These are phyloP conservation scores for Sphaerulina vaccinii DNA, from an alignment of 2,329 filamentous ascomycete species.

Conservation along the genomic window DNA sequence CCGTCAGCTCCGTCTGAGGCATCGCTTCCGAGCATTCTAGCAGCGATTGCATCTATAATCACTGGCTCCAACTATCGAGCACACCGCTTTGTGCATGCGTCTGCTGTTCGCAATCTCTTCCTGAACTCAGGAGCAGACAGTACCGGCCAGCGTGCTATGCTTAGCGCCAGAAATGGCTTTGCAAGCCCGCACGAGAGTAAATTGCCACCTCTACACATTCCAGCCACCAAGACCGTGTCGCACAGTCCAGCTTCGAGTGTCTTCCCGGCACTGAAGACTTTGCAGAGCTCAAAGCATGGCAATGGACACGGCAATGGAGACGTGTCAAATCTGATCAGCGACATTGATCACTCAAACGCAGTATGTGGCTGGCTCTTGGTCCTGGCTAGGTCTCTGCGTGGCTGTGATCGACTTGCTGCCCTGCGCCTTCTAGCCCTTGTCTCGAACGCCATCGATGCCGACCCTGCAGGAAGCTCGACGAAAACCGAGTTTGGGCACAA, in stretches of 20 bases:
- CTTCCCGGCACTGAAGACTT: constrained; percentile 45
- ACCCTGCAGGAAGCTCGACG: constrained; percentile 39
- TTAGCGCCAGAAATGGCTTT: constrained; percentile 30
- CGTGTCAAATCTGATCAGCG: constrained; percentile 20
- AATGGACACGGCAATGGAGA: constrained; percentile 15
- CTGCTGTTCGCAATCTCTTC: constrained; percentile 49
- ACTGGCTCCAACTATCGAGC: constrained; percentile 76
- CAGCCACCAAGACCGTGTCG: constrained; percentile 37
- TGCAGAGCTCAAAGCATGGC: constrained; percentile 26
- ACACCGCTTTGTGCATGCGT: constrained; percentile 51
- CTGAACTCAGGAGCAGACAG: constrained; percentile 20
- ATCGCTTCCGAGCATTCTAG: constrained; percentile 66
- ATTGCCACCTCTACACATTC: constrained; percentile 43
- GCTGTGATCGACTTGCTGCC: constrained; percentile 43
- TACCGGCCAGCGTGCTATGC: constrained; percentile 27
- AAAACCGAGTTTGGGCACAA: constrained; percentile 32
- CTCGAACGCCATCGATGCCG: constrained; percentile 36
- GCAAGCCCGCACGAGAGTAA: constrained; percentile 24
- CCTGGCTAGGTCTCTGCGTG: constrained; percentile 44
- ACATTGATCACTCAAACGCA: constrained; percentile 47
- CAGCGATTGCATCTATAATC: constrained; percentile 74
- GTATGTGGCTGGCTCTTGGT: constrained; percentile 51
- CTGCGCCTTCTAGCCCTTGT: constrained; percentile 42
- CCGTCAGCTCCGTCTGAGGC: constrained; percentile 58
- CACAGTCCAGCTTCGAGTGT: constrained; percentile 40